Evolutionary conservation across 2,329 filamentous ascomycete species (phyloP), one percentile per base, ranked within the genome.

Genomic region (Aspergillaceae sp.): DNA sequence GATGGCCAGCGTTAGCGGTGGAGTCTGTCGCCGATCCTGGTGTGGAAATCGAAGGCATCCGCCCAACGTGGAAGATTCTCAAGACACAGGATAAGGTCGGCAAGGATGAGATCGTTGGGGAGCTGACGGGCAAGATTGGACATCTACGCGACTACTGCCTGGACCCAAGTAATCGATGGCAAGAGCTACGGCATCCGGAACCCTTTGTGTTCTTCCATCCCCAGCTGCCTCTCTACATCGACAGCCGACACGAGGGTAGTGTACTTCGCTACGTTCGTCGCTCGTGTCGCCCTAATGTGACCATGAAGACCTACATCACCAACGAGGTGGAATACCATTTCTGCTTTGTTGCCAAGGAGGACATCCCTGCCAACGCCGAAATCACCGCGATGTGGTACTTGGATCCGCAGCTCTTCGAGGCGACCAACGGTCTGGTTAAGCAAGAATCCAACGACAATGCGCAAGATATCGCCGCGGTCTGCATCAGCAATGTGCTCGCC

Each of bases 121-220:
- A 97, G 66, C 76, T 97, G 40, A 90, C 88, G 56, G 86, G 86
- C 27, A 78, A 83, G 54, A 80, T 90, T 41, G 84, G 84, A 2
- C 80, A 86, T 51, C 81, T 89, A 55, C 81, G 82, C 42, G 78
- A 84, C 48, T 89, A 89, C 55, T 87, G 82, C 53, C 72, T 76
- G 7, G 77, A 86, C 45, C 71, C 77, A 1, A 74, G 75, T 29
- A 87, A 86, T 55, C 73, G 81, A 6, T 89, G 83, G 83, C 70
- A 76, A 32, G 82, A 86, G 44, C 66, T 86, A 7, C 65, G 67
- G 32, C 73, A 75, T 51, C 73, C 74, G 2, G 70, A 74, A 46
- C 86, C 86, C 1, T 89, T 89, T 56, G 85, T 91, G 27, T 87
- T 90, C 62, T 91, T 97, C 66, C 90, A 94, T 59, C 87, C 89